Percentiles rank a stretch among this genome's conserved stretches.
phyloP scores from a whole-genome alignment of 805 yeast genomes.

The Brettanomyces nanus region DNA sequence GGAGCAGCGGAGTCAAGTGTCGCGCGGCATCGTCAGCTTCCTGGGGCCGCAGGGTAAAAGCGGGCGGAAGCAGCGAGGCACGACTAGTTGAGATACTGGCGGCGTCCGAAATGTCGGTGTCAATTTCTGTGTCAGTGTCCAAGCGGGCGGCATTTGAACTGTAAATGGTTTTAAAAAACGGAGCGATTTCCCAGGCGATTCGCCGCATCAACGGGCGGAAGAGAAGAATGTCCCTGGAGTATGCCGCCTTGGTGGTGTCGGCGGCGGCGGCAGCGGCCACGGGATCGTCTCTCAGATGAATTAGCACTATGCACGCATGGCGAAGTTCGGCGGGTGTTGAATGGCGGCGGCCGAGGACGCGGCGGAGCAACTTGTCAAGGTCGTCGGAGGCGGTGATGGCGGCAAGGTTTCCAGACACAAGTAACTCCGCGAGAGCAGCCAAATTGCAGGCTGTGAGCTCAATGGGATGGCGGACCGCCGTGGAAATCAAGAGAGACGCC shows the following conservation, averaged over 20 bases:
- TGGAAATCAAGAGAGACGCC: neutral
- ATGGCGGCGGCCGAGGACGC: neutral
- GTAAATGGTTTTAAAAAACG: neutral
- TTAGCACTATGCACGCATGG: neutral
- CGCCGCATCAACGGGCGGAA: constrained; percentile 1
- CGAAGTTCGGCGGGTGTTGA: neutral
- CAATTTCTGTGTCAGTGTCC: neutral
- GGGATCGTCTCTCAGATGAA: too few relatives aligned
- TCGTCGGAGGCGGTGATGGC: neutral
- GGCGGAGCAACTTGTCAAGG: neutral
- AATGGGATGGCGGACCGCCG: neutral
- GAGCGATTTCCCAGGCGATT: neutral
- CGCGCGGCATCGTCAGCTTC: neutral
- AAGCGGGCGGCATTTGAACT: neutral
- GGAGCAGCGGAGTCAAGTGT: neutral
- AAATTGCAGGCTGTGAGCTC: neutral
- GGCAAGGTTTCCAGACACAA: neutral
- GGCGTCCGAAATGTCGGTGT: neutral
- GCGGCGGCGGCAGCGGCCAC: too few relatives aligned
- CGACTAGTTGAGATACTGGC: neutral
- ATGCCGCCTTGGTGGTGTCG: neutral
- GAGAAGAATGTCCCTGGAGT: neutral
- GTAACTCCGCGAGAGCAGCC: neutral
- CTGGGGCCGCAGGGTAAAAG: neutral
- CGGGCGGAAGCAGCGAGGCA: neutral